A percentile compares a stretch with the other conserved stretches of the same genome.
Conservation (phyloP, 192 early-diverging fungal genomes). For the Rhizoclosmatium globosum region DNA sequence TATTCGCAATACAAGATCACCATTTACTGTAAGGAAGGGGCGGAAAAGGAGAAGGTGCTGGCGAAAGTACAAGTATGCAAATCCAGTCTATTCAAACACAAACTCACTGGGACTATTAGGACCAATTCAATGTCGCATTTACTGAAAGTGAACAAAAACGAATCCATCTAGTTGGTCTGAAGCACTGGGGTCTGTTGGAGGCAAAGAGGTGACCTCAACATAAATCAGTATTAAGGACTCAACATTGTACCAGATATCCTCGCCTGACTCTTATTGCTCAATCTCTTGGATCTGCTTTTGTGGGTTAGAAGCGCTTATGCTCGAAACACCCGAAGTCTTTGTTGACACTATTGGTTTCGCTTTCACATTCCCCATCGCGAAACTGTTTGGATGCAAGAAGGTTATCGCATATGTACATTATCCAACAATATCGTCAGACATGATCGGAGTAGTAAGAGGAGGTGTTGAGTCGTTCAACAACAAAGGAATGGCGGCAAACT, state of each 20-base stretch:
- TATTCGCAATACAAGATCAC: slow-evolving; percentile 73
- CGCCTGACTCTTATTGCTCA: slow-evolving; percentile 87
- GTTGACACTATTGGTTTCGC: slow-evolving; percentile 97
- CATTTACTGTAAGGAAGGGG: slow-evolving; percentile 83
- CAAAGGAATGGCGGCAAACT: slow-evolving; percentile 60
- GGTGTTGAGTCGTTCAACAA: slow-evolving; percentile 75
- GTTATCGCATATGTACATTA: slow-evolving; percentile 94
- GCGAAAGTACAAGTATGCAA: slow-evolving; percentile 64
- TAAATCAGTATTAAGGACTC: neutral
- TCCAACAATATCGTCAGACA: slow-evolving; percentile 93
- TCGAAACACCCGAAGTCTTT: slow-evolving; percentile 81
- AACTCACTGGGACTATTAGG: neutral
- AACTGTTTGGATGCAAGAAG: slow-evolving; percentile 59
- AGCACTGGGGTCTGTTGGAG: slow-evolving; percentile 72
- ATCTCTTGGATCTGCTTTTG: slow-evolving; percentile 80
- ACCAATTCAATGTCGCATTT: slow-evolving; percentile 70
- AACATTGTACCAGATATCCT: slow-evolving; percentile 64
- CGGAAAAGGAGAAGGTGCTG: slow-evolving; percentile 65
- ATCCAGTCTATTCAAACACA: neutral
- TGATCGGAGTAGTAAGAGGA: slow-evolving; percentile 77
- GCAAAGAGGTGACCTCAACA: slow-evolving; percentile 60
- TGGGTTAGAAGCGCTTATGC: slow-evolving; percentile 78
- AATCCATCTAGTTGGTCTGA: slow-evolving; percentile 73
- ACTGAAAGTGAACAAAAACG: slow-evolving; percentile 62
- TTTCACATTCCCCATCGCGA: slow-evolving; percentile 87